Percentiles rank a stretch among this genome's conserved stretches.
Evolutionary conservation across 352 stramenopile species (phyloP).

Genomic region (Globisporangium radiosum): DNA sequence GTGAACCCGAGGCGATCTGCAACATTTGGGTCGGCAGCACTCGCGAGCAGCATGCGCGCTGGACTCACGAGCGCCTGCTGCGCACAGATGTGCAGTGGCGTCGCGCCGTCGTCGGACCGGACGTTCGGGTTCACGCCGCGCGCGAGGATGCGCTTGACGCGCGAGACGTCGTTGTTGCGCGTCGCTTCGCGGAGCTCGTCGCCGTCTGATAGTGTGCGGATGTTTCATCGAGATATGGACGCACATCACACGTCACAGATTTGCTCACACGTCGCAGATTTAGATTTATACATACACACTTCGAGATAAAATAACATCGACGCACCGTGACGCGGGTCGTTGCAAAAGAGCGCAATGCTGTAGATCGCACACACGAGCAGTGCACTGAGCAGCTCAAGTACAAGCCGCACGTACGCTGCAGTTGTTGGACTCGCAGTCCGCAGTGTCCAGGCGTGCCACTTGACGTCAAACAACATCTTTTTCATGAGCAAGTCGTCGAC

Average conservation of each 20-base stretch:
- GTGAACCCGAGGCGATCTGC: conserved; percentile 62
- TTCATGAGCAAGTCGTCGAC: conserved; percentile 23
- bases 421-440: conserved; percentile 19
- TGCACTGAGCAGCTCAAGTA: conserved; percentile 39
- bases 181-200: conserved; percentile 70
- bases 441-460: conserved; percentile 24
- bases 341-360: conserved; percentile 54
- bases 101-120: conserved; percentile 51
- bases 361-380: conserved; percentile 47
- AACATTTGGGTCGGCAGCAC: conserved; percentile 57
- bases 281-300: too few species aligned
- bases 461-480: conserved; percentile 24
- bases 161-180: conserved; percentile 63
- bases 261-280: too few species aligned
- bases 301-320: too few species aligned
- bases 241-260: not conserved
- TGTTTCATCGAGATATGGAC: too few species aligned
- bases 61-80: conserved; percentile 64
- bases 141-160: conserved; percentile 48
- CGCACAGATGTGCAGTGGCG: conserved; percentile 69
- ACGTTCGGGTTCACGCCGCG: conserved; percentile 50
- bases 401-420: conserved; percentile 28
- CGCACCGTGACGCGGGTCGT: conserved; percentile 63
- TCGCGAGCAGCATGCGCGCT: conserved; percentile 52
- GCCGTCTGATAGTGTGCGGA: conserved; percentile 29